Evolutionary conservation across 1,284 basidiomycete genomes (phyloP).

Genomic region (Farysia itapuensis): DNA sequence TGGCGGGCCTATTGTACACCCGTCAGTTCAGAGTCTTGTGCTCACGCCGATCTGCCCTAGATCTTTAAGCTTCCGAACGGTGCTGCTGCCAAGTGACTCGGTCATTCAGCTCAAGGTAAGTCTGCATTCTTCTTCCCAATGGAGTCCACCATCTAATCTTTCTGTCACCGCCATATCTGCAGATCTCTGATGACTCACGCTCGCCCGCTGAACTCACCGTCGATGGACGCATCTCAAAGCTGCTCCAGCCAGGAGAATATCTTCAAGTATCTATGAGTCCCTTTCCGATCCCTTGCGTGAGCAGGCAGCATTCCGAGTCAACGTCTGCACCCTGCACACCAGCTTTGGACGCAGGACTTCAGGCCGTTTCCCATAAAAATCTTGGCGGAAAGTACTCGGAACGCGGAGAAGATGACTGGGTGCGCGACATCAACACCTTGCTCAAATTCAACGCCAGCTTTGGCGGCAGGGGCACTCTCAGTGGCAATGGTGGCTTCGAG

Average conservation of each 20-base stretch:
- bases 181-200: constrained; percentile 83
- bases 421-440: constrained; percentile 80
- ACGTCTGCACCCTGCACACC: constrained; percentile 1
- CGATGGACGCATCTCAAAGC: constrained; percentile 82
- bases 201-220: constrained; percentile 86
- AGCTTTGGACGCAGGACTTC: neutral
- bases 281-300: constrained; percentile 80
- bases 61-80: constrained; percentile 85
- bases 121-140: neutral
- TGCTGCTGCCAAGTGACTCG: constrained; percentile 82
- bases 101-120: constrained; percentile 77
- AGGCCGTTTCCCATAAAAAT: neutral
- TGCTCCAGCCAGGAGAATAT: constrained; percentile 78
- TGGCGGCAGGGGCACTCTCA: constrained; percentile 44
- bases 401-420: constrained; percentile 88
- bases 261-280: constrained; percentile 82
- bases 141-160: too few relatives aligned
- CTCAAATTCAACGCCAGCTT: constrained; percentile 60
- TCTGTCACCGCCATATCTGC: neutral
- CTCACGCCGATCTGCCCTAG: constrained; percentile 93
- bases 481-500: constrained; percentile 39
- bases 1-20: constrained; percentile 94
- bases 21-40: constrained; percentile 82
- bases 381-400: constrained; percentile 39
- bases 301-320: constrained; percentile 26